Evolutionary conservation across 345 rosid species (phyloP), one percentile per base, ranked within the genome.

Genomic region (Camelina neglecta): DNA sequence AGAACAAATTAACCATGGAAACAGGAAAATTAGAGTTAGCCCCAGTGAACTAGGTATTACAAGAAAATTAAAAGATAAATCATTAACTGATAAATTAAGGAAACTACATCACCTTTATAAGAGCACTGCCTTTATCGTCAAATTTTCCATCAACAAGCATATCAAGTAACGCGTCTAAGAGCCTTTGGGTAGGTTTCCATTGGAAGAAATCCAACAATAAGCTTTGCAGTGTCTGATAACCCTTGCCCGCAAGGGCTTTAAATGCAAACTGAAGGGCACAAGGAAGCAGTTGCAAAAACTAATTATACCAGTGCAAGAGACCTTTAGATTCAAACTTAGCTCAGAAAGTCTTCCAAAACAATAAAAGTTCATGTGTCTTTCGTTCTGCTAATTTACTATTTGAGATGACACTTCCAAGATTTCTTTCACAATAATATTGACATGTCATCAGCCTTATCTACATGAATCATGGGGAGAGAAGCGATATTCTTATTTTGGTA

Each of bases 101-200:
- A 50, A 47, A 73, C 57, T 16, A 75, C 39, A 64, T 79, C 62
- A 91, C 98, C 97, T 91, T 85, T 78, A 93, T 82, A 54, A 83
- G 86, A 66, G 84, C 88, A 75, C 77, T 86, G 76, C 85, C 82
- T 53, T 85, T 85, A 60, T 83, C 61, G 76, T 91, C 97, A 82
- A 91, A 93, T 68, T 77, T 89, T 39, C 98, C 97, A 84, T 94
- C 98, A 71, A 92, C 98, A 75, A 94, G 97, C 98, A 94, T 94
- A 81, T 92, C 97, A 79, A 94, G 96, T 51, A 94, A 88, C 67
- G 96, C 89, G 76, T 81, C 85, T 65, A 91, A 74, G 81, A 94
- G 95, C 68, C 80, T 85, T 85, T 87, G 92, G 77, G 89, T 86
- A 56, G 96, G 98, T 80, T 62, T 75, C 88, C 90, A 87, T 59